Base-by-base conservation (phyloP, 352 stramenopile genomes). In the Globisporangium splendens region DNA sequence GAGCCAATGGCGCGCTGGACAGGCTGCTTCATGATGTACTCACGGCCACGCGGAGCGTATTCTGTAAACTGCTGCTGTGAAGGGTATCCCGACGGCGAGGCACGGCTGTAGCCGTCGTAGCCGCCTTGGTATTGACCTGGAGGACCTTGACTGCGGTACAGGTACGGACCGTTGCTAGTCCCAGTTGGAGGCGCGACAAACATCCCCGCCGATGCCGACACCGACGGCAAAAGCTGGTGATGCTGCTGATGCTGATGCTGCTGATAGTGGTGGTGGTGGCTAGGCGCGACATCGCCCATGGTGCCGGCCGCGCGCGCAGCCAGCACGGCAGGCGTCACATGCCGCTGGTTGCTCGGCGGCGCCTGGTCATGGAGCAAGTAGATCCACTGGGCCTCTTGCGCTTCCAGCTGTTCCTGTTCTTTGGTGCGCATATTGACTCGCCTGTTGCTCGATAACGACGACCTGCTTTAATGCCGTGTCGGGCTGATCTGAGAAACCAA, bases 311-410 rank as follows among this genome's bases (percentile, higher is more conserved):
- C 57, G 35, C 58, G 58, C 43, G 52, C 52, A 1, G 59, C 59
- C 17, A 66, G 52, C 24, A 66, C 53, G 7, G 59, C 58, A 3
- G 58, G 58, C 17, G 58, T 64, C 31, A 64, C 58, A 50, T 54
- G 17, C 17, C 50, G 50, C 43, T 49, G 31, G 33, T 35, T 31
- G 10, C 49, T 59, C 21, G 64, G 48, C 18, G 52, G 59, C 20
- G 59, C 35, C 28, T 61, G 44, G 44, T 71, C 63, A 54, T 62
- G 33, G 11, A 56, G 57, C 55, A 67, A 12, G 56, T 60, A 64
- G 49, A 68, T 64, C 55, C 55, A 64, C 62, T 53, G 46, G 63
- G 57, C 35, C 47, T 63, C 47, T 49, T 53, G 35, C 31, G 65
- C 44, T 21, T 60, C 59, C 41, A 46, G 54, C 54, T 66, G 44